Evolutionary conservation across 2,329 filamentous ascomycete genomes (phyloP).

Genomic region (Chaetomiaceae sp.): DNA sequence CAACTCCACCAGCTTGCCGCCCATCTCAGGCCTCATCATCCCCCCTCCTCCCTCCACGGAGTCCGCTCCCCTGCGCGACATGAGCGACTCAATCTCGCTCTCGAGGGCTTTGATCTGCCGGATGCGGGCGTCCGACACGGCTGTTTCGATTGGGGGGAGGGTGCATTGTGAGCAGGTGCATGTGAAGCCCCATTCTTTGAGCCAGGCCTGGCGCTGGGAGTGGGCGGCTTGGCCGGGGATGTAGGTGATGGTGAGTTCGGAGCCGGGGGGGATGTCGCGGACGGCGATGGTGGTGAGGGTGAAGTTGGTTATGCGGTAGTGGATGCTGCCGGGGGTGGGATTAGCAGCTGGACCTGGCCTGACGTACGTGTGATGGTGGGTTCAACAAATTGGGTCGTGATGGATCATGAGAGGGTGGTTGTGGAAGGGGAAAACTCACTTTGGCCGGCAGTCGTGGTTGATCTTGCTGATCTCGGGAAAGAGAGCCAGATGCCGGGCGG

Average conservation of each 20-base stretch:
- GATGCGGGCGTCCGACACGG: slow-evolving; percentile 32
- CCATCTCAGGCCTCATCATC: slow-evolving; percentile 26
- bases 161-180: slow-evolving; percentile 34
- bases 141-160: slow-evolving; percentile 15
- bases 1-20: slow-evolving; percentile 29
- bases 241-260: slow-evolving; percentile 37
- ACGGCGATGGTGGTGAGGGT: slow-evolving; percentile 36
- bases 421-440: slow-evolving; percentile 28
- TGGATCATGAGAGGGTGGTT: background rate
- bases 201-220: slow-evolving; percentile 29
- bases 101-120: slow-evolving; percentile 28
- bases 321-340: slow-evolving; percentile 24
- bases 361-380: no score
- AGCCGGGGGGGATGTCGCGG: slow-evolving; percentile 33
- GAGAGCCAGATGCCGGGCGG: slow-evolving; percentile 30
- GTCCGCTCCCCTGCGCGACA: slow-evolving; percentile 11
- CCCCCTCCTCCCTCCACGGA: no score
- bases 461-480: slow-evolving; percentile 34
- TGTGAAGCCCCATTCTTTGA: slow-evolving; percentile 34
- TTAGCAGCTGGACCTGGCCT: no score
- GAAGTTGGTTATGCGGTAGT: slow-evolving; percentile 33
- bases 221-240: slow-evolving; percentile 28
- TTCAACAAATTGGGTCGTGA: no score
- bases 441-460: slow-evolving; percentile 40
- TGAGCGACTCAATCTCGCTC: slow-evolving; percentile 24